phyloP scores from a whole-genome alignment of 1,284 basidiomycete species.

The Sporisorium sorghi region DNA sequence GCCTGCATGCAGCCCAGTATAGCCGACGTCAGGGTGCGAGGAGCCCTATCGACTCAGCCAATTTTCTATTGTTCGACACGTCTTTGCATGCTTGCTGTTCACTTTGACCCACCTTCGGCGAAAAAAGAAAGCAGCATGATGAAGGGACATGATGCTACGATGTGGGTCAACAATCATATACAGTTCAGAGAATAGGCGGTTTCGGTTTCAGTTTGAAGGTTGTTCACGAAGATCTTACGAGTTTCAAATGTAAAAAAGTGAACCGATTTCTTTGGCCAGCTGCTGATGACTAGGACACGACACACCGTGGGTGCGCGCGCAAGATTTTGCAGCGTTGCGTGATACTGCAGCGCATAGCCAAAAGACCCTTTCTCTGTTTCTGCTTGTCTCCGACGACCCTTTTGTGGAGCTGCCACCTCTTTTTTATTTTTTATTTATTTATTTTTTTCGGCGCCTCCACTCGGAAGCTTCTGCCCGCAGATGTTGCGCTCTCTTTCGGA shows the following conservation, averaged over 20 bases:
- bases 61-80: neutral
- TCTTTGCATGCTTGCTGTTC: neutral
- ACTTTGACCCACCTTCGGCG: neutral
- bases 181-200: too few relatives aligned
- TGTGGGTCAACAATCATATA: neutral
- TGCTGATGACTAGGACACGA: slow-evolving; percentile 13
- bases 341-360: slow-evolving; percentile 10
- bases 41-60: neutral
- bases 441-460: neutral
- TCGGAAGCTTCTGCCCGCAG: neutral
- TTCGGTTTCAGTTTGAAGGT: neutral
- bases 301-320: slow-evolving; percentile 7
- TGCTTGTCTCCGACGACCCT: neutral
- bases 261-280: too few relatives aligned
- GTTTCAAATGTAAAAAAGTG: neutral
- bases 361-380: slow-evolving; percentile 2
- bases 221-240: neutral
- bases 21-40: neutral
- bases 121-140: too few relatives aligned
- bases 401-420: neutral
- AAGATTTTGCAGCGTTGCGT: slow-evolving; percentile 15
- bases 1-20: neutral
- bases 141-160: neutral
- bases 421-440: slow-evolving; percentile 1
- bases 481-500: neutral